Percentiles rank a stretch among this genome's conserved stretches.
Evolutionary conservation across 345 rosid genomes (phyloP).

Genomic region (Lumnitzera littorea): DNA sequence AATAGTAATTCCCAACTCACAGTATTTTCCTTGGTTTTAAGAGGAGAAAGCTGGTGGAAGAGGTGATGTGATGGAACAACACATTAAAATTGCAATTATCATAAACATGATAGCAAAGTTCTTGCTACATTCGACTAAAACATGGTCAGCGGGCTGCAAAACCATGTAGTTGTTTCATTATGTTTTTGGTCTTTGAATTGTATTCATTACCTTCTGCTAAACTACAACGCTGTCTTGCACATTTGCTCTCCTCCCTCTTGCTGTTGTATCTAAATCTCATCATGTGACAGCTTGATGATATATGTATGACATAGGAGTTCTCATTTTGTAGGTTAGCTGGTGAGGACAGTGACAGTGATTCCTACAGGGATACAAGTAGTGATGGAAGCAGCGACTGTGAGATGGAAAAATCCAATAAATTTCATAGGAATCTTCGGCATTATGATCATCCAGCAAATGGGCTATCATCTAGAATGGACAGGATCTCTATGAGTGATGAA

Average conservation of each 20-base stretch:
- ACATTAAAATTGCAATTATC: too few relatives aligned
- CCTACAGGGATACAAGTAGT: slow-evolving; percentile 53
- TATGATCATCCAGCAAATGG: slow-evolving; percentile 13
- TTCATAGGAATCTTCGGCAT: slow-evolving; percentile 21
- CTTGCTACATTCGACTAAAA: too few relatives aligned
- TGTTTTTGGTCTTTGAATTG: too few relatives aligned
- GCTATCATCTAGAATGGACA: slow-evolving; percentile 30
- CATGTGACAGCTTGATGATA: not conserved
- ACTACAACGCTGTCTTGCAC: too few relatives aligned
- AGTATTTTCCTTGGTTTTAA: too few relatives aligned
- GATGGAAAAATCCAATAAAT: slow-evolving; percentile 33
- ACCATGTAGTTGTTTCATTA: too few relatives aligned
- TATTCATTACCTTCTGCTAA: too few relatives aligned
- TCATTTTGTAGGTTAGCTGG: slow-evolving; percentile 19
- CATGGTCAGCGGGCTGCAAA: too few relatives aligned
- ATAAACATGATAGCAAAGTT: too few relatives aligned
- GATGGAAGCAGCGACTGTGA: slow-evolving; percentile 76
- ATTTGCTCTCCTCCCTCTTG: not conserved
- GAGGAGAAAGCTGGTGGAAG: too few relatives aligned
- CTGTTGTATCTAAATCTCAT: not conserved
- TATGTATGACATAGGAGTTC: not conserved
- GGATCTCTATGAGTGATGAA: slow-evolving; percentile 42
- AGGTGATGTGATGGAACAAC: too few relatives aligned
- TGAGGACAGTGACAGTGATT: slow-evolving; percentile 79
- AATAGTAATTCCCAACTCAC: too few relatives aligned